Base-by-base conservation (phyloP, 2,329 filamentous ascomycete species). In the Lasiodiplodia gonubiensis region DNA sequence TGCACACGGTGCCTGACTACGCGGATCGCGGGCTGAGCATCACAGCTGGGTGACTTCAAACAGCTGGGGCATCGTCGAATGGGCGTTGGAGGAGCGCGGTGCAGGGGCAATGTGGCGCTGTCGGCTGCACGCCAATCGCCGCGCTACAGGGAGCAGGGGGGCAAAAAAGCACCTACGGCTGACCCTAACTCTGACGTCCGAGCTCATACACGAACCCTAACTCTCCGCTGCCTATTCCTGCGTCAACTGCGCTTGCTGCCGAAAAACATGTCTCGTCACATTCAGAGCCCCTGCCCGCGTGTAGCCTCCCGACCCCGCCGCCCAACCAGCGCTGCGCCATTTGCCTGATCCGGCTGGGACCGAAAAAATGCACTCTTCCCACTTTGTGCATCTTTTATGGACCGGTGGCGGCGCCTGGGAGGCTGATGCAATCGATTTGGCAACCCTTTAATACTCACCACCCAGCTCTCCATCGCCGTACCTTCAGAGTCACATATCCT, bases 221-320 rank as follows among this genome's bases (percentile, higher is more conserved):
- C 21, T 51, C 46, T 53, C 57, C 59, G 46, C 46, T 63, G 59
- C 59, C 59, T 63, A 63, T 64, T 64, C 49, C 61, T 64, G 61
- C 61, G 61, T 64, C 61, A 64, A 64, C 48, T 64, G 61, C 61
- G 61, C 61, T 64, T 64, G 49, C 51, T 54, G 61, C 42, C 61
- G 35, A 64, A 64, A 46, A 64, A 64, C 61, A 53, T 64, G 49
- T 54, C 51, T 35, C 33, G 42, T 54, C 48, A 64, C 61, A 42
- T 46, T 37, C 61, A n/a, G 42, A 49, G 33, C 61, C 61, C 61
- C 49, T 64, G 61, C 61, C 51, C 37, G 51, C 46, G 27, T 63
- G 27, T 52, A 37, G 42, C 18, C 61, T 54, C 49, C 49, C 61
- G 61, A 12, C 23, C 25, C 59, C 59, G 59, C 59, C 59, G 42